Base-by-base conservation (phyloP, 441 rosid species). In the Aquilaria agallochum region DNA sequence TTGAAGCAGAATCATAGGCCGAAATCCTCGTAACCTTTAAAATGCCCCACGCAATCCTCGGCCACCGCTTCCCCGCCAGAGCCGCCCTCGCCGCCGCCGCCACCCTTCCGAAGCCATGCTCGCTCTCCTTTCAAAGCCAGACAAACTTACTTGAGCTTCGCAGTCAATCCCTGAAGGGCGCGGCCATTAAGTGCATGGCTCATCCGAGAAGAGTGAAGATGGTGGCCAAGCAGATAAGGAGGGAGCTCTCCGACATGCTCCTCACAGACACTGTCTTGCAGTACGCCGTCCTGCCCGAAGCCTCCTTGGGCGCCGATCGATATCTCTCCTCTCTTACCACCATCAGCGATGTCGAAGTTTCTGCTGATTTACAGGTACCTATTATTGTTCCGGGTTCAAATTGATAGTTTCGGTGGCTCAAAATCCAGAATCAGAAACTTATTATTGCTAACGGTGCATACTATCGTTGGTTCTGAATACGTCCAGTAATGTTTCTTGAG, bases 241-340 rank as follows among this genome's bases (percentile, higher is more conserved):
- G 96, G 61, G 96, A 88, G 73, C 85, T 92, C 32, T 92, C 98
- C 20, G 89, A 86, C 70, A 90, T 92, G 98, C 83, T 89, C 60
- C 69, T 92, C 40, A 84, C 89, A 0, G 98, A 92, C 67, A 88
- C 84, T 53, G 92, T 88, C 4, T 59, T 92, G 69, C 90, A 84
- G 68, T 78, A 74, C 60, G 97, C 98, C 9, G 55, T 90, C 31
- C 64, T 88, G 74, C 97, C 98, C 0, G 96, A 93, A 72, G 78
- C 89, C 45, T 80, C 94, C 14, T 80, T 90, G 55, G 98, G 98
- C 58, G 98, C 96, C 44, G 97, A 90, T 68, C 85, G 82, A 15
- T 85, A 86, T 50, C 79, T 93, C 56, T 93, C 97, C 74, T 86
- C 97, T 34, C 88, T 93, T 55, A 90, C 98, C 13, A 86, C 97